These are phyloP conservation scores for Hypoxylon sp. DNA, from an alignment of 2,329 filamentous ascomycete species.

Conservation along the genomic window DNA sequence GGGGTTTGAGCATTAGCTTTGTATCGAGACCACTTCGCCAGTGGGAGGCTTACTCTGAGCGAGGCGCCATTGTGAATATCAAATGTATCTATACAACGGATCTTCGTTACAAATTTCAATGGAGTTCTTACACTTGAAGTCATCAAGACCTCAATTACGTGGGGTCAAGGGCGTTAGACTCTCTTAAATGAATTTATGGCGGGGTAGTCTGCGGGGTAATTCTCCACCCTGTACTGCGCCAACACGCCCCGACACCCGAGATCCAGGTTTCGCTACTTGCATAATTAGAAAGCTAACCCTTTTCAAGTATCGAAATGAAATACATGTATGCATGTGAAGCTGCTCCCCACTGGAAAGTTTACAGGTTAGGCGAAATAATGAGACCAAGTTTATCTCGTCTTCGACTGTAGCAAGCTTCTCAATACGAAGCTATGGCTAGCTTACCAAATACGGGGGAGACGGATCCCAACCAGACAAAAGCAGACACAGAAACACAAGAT, in stretches of 20 bases:
- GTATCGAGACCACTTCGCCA: conserved; percentile 29
- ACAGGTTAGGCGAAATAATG: background rate
- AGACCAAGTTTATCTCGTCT: background rate
- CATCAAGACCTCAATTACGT: background rate
- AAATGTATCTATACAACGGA: too few species aligned
- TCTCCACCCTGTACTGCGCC: conserved; percentile 1
- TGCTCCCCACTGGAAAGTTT: background rate
- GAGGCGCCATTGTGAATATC: conserved; percentile 58
- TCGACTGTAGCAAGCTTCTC: background rate
- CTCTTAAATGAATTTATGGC: conserved; percentile 42
- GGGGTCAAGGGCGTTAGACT: conserved; percentile 5
- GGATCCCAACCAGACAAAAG: conserved; percentile 30
- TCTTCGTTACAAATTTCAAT: background rate
- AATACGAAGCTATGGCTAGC: conserved; percentile 34
- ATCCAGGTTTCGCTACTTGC: conserved; percentile 1
- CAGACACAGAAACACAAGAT: conserved; percentile 36
- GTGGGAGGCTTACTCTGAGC: conserved; percentile 60
- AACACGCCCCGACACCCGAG: background rate
- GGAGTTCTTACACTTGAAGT: background rate
- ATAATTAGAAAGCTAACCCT: background rate
- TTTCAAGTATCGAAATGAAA: background rate
- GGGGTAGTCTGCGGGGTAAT: conserved; percentile 35
- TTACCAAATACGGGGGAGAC: conserved; percentile 30
- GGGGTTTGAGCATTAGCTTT: conserved; percentile 33
- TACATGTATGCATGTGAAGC: background rate